A percentile compares a stretch with the other conserved stretches of the same genome.
Conservation (phyloP, 2,329 filamentous ascomycete genomes). For the Fusarium subglutinans region DNA sequence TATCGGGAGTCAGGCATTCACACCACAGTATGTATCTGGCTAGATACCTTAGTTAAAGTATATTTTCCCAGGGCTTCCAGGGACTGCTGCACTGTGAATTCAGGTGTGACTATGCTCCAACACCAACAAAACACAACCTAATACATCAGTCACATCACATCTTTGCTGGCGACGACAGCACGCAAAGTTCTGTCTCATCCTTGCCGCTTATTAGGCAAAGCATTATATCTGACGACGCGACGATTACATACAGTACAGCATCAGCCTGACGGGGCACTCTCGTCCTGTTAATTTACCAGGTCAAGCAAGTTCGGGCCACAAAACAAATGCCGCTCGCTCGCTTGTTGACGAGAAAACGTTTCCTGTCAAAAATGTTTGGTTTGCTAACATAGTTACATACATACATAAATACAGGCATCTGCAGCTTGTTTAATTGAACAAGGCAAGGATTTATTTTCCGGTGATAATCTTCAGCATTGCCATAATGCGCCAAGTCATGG, state of each 20-base stretch:
- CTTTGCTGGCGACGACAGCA: background rate
- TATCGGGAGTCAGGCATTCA: background rate
- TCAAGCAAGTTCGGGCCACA: background rate
- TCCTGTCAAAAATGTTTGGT: background rate
- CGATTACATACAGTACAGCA: background rate
- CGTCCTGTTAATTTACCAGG: constrained; percentile 1
- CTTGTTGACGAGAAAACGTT: background rate
- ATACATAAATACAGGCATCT: background rate
- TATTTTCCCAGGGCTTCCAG: background rate
- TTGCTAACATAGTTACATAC: background rate
- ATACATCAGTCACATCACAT: background rate
- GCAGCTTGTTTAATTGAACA: background rate
- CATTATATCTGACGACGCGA: background rate
- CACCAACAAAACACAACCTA: background rate
- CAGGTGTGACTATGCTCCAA: background rate
- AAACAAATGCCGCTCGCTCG: background rate
- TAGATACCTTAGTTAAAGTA: background rate
- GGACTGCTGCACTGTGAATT: background rate
- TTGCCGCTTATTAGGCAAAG: background rate
- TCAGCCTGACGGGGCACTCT: background rate
- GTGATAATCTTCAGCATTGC: background rate
- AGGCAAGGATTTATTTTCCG: constrained; percentile 1
- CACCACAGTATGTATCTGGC: background rate
- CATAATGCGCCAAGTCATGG: background rate
- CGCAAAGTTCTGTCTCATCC: background rate